A percentile compares a stretch with the other conserved stretches of the same genome.
Conservation (phyloP, 257 asterid genomes). For the Nyctanthes arbortristis region DNA sequence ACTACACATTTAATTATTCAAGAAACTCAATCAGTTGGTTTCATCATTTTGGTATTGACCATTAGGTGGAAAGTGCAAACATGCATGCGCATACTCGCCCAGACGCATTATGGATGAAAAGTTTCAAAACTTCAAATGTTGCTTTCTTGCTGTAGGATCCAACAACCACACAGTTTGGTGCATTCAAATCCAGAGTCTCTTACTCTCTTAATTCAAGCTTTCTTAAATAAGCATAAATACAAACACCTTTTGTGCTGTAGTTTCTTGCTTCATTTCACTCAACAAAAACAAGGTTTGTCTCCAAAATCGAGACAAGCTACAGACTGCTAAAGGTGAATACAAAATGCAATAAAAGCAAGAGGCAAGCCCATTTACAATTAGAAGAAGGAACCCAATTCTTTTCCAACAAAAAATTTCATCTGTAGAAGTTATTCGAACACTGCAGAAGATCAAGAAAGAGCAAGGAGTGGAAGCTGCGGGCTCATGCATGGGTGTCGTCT, state of each 20-base stretch:
- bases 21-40: no score
- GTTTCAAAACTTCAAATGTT: neutral
- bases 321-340: no score
- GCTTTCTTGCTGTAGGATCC: conserved; percentile 11
- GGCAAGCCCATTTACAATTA: neutral
- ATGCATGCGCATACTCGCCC: no score
- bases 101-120: neutral
- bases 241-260: conserved; percentile 3
- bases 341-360: neutral
- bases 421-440: neutral
- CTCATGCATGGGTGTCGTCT: neutral
- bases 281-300: conserved; percentile 15
- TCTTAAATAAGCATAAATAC: conserved; percentile 17
- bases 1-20: conserved; percentile 11
- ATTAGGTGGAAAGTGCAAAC: no score
- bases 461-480: neutral
- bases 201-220: conserved; percentile 23
- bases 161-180: conserved; percentile 14
- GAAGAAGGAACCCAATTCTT: neutral
- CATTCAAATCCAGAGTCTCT: conserved; percentile 8
- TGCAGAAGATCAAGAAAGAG: neutral
- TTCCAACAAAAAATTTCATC: neutral
- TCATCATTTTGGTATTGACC: no score
- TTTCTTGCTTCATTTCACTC: conserved; percentile 18
- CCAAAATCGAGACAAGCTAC: conserved; percentile 15